phyloP scores from a whole-genome alignment of 176 grass and related monocot species.

The Musa itinerans region DNA sequence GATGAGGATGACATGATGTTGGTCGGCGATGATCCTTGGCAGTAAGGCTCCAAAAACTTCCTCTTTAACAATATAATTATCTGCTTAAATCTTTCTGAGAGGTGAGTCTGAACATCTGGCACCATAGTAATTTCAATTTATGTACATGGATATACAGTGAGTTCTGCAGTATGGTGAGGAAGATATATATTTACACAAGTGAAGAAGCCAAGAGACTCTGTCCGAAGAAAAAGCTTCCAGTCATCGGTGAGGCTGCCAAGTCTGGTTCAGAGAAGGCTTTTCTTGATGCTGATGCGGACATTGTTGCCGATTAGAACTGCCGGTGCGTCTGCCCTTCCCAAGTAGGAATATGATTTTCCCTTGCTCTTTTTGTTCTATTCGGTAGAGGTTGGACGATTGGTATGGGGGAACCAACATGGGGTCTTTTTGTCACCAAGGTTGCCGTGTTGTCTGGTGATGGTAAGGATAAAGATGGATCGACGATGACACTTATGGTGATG shows the following conservation, averaged over 20 bases:
- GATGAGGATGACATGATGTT: conserved; percentile 91
- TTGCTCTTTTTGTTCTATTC: background rate
- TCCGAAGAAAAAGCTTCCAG: conserved; percentile 39
- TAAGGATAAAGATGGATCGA: background rate
- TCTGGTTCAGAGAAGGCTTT: conserved; percentile 26
- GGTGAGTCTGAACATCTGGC: background rate
- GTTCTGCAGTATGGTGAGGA: conserved; percentile 69
- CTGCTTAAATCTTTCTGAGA: background rate
- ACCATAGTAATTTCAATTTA: background rate
- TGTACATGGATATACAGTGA: conserved; percentile 39
- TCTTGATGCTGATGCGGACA: conserved; percentile 22
- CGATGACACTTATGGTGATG: too few species aligned
- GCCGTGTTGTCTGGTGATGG: background rate
- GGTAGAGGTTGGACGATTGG: background rate
- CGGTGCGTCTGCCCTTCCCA: background rate
- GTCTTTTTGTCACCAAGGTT: background rate
- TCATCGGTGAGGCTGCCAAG: conserved; percentile 24
- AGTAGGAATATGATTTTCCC: background rate
- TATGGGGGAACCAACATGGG: background rate
- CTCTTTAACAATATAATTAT: background rate
- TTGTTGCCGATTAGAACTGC: conserved; percentile 19
- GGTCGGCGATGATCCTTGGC: conserved; percentile 86
- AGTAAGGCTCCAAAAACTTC: conserved; percentile 33
- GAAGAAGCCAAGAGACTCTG: conserved; percentile 56
- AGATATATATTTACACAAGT: conserved; percentile 74